phyloP scores from a whole-genome alignment of 1,139 yeast species.

The Suhomyces guaymorum region DNA sequence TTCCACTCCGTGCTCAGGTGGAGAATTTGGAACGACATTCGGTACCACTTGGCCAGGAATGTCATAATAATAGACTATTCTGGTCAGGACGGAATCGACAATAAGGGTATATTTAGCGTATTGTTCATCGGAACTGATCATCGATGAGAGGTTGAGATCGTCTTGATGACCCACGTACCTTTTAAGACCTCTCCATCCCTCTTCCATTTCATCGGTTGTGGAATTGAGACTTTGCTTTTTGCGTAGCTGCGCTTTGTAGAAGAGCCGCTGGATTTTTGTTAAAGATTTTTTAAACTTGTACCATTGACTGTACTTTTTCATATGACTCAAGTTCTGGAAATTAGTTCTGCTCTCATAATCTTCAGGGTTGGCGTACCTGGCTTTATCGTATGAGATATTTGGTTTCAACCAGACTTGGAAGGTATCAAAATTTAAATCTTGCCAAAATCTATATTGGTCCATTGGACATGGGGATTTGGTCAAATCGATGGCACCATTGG shows the following conservation, averaged over 20 bases:
- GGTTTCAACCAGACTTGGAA: slow-evolving; percentile 65
- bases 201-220: slow-evolving; percentile 5
- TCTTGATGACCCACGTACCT: slow-evolving; percentile 42
- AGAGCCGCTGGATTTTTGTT: slow-evolving; percentile 9
- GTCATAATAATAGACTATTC: slow-evolving; percentile 67
- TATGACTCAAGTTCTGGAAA: slow-evolving; percentile 14
- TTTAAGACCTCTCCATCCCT: slow-evolving; percentile 44
- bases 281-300: slow-evolving; percentile 26
- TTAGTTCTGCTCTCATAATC: slow-evolving; percentile 1
- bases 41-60: slow-evolving; percentile 51
- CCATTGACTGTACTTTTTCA: slow-evolving; percentile 26
- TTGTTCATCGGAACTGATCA: slow-evolving; percentile 50
- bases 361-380: slow-evolving; percentile 12
- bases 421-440: slow-evolving; percentile 46
- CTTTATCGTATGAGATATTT: slow-evolving; percentile 56
- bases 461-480: slow-evolving; percentile 46
- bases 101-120: slow-evolving; percentile 82
- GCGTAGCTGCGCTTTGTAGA: slow-evolving; percentile 4
- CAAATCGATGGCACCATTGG: slow-evolving; percentile 63
- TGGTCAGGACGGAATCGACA: slow-evolving; percentile 60
- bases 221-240: slow-evolving; percentile 1
- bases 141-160: slow-evolving; percentile 34
- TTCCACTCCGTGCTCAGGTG: slow-evolving; percentile 63
- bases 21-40: slow-evolving; percentile 12
- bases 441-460: slow-evolving; percentile 56